Evolutionary conservation across 352 stramenopile genomes (phyloP).

Genomic region (Aphanomyces stellatus): DNA sequence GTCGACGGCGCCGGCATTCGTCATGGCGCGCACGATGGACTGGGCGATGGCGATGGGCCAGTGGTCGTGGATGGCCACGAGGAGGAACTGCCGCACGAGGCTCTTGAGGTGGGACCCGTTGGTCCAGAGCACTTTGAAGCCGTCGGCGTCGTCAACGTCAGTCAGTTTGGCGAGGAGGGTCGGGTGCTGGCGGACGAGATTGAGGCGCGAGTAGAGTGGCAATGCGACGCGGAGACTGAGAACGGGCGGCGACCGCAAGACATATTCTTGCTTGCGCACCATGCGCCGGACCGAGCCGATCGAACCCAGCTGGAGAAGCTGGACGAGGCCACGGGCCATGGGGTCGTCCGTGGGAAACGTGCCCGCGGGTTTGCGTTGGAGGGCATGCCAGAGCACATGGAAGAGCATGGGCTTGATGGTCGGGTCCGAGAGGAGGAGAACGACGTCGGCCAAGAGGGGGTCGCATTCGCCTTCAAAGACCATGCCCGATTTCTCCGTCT

Average conservation of each 20-base stretch:
- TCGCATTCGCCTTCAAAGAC: slow-evolving; percentile 75
- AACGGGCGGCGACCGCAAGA: slow-evolving; percentile 67
- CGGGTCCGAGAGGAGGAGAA: slow-evolving; percentile 65
- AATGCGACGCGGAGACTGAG: slow-evolving; percentile 74
- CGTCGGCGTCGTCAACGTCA: background rate
- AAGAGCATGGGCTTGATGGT: slow-evolving; percentile 73
- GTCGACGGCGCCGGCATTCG: background rate
- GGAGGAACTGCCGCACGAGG: slow-evolving; percentile 11
- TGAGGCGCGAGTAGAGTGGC: slow-evolving; percentile 47
- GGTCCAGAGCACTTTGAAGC: slow-evolving; percentile 1
- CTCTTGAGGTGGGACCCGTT: slow-evolving; percentile 12
- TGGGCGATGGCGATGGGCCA: background rate
- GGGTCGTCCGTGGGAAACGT: slow-evolving; percentile 77
- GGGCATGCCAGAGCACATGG: slow-evolving; percentile 56
- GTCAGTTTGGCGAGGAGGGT: background rate
- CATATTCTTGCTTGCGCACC: slow-evolving; percentile 75
- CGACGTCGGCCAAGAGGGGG: slow-evolving; percentile 61
- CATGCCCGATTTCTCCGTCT: slow-evolving; percentile 34
- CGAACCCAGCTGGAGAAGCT: slow-evolving; percentile 78
- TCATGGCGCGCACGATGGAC: background rate
- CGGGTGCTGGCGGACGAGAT: background rate
- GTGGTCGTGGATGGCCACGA: slow-evolving; percentile 6
- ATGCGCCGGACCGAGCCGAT: slow-evolving; percentile 68
- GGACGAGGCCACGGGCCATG: slow-evolving; percentile 64
- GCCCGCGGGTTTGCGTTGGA: slow-evolving; percentile 48